A percentile compares a stretch with the other conserved stretches of the same genome.
phyloP scores from a whole-genome alignment of 768 basidiomycete species.

The Clavulina sp. region DNA sequence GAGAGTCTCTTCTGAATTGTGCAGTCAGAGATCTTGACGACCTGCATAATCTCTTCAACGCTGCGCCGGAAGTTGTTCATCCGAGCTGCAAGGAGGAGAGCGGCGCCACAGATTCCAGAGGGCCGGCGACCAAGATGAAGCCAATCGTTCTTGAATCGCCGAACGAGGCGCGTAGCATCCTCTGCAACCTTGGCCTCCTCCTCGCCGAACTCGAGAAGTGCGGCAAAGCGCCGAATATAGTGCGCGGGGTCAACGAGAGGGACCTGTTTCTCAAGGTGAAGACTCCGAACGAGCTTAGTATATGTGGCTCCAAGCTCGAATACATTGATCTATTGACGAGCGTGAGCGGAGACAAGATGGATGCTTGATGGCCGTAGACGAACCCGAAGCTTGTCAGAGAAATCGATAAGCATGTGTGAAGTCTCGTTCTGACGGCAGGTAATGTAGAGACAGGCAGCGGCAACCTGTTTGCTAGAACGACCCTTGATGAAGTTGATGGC shows the following conservation, averaged over 20 bases:
- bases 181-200: slow-evolving; percentile 82
- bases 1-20: slow-evolving; percentile 85
- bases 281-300: slow-evolving; percentile 77
- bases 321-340: slow-evolving; percentile 77
- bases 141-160: slow-evolving; percentile 93
- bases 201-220: slow-evolving; percentile 89
- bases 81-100: slow-evolving; percentile 81
- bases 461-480: slow-evolving; percentile 78
- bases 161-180: slow-evolving; percentile 85
- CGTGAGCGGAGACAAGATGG: neutral
- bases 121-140: slow-evolving; percentile 90
- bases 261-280: slow-evolving; percentile 41
- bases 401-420: slow-evolving; percentile 97
- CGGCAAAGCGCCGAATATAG: slow-evolving; percentile 89
- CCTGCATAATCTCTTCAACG: slow-evolving; percentile 91
- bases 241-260: slow-evolving; percentile 91
- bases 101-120: slow-evolving; percentile 94
- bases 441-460: slow-evolving; percentile 89
- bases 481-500: slow-evolving; percentile 91
- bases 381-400: slow-evolving; percentile 88
- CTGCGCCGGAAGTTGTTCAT: slow-evolving; percentile 97
- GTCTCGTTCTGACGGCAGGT: slow-evolving; percentile 86
- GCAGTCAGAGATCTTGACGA: slow-evolving; percentile 95
- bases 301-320: slow-evolving; percentile 95
- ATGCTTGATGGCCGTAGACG: too few species aligned